Evolutionary conservation across 2,329 filamentous ascomycete species (phyloP).

Genomic region (Leptographium flavum): DNA sequence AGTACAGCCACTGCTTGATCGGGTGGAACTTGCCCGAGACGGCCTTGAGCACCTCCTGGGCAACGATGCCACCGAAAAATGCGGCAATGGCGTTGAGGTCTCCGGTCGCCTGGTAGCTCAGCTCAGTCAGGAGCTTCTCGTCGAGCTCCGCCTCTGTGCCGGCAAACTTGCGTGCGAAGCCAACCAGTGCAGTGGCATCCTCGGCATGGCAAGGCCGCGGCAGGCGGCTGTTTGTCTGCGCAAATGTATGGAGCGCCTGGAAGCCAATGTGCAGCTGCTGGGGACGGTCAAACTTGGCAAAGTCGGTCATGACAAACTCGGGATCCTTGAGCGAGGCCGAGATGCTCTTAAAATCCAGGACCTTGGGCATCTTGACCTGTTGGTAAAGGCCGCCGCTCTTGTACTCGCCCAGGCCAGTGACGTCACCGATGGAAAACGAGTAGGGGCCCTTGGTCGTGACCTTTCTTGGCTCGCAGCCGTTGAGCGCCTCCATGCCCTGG

Average conservation of each 20-base stretch:
- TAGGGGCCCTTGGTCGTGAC: constrained; percentile 92
- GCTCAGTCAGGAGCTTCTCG: constrained; percentile 81
- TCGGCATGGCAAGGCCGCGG: constrained; percentile 73
- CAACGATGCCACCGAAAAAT: constrained; percentile 84
- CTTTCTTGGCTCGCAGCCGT: constrained; percentile 72
- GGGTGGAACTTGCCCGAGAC: constrained; percentile 96
- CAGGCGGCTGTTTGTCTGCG: constrained; percentile 56
- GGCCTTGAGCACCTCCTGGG: constrained; percentile 91
- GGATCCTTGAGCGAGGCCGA: constrained; percentile 69
- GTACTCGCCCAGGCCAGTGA: constrained; percentile 76
- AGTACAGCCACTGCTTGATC: constrained; percentile 93
- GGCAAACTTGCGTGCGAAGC: constrained; percentile 60
- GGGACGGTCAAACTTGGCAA: constrained; percentile 93
- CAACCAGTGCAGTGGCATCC: constrained; percentile 67
- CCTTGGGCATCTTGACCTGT: constrained; percentile 97
- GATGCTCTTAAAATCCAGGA: constrained; percentile 75
- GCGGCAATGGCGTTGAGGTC: constrained; percentile 87
- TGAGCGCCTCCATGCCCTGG: constrained; percentile 81
- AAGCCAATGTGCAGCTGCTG: constrained; percentile 84
- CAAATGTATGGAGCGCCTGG: constrained; percentile 82
- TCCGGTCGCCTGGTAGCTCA: constrained; percentile 87
- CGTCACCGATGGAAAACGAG: constrained; percentile 92
- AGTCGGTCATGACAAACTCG: constrained; percentile 84
- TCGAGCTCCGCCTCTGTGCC: constrained; percentile 66
- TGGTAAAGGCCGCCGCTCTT: constrained; percentile 77